phyloP scores from a whole-genome alignment of 2,329 filamentous ascomycete species.

The Penicillium sp. region DNA sequence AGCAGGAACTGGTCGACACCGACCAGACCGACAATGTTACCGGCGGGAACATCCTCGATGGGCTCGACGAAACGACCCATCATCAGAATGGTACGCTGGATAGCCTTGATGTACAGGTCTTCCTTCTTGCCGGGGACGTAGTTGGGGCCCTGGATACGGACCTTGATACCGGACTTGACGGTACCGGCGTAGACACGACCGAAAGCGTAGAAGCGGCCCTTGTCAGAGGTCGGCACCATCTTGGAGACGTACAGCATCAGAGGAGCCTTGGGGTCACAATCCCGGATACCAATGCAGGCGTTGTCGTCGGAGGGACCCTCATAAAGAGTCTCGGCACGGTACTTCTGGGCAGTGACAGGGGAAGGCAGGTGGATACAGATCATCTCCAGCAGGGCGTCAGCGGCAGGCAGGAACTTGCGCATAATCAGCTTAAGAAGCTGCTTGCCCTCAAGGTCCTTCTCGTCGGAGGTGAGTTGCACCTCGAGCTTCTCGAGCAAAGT shows the following conservation, averaged over 20 bases:
- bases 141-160: slow-evolving; percentile 99
- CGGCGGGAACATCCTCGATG: slow-evolving; percentile 96
- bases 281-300: slow-evolving; percentile 90
- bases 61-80: slow-evolving; percentile 99
- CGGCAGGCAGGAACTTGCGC: slow-evolving; percentile 97
- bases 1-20: slow-evolving; percentile 99
- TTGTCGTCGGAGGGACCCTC: slow-evolving; percentile 93
- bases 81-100: slow-evolving; percentile 99
- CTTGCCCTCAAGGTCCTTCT: slow-evolving; percentile 95
- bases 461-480: slow-evolving; percentile 81
- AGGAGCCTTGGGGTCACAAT: slow-evolving; percentile 95
- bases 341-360: slow-evolving; percentile 89
- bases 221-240: slow-evolving; percentile 99
- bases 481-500: slow-evolving; percentile 85
- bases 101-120: slow-evolving; percentile 97
- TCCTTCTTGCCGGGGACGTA: slow-evolving; percentile 98
- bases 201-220: slow-evolving; percentile 99
- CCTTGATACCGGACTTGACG: slow-evolving; percentile 95
- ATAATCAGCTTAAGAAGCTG: slow-evolving; percentile 95
- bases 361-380: slow-evolving; percentile 99
- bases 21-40: slow-evolving; percentile 99
- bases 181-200: slow-evolving; percentile 99
- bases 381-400: slow-evolving; percentile 98
- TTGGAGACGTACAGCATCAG: slow-evolving; percentile 99
- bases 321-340: slow-evolving; percentile 98